Base-by-base conservation (phyloP, 305 asterid genomes). In the Fraxinus nigra region DNA sequence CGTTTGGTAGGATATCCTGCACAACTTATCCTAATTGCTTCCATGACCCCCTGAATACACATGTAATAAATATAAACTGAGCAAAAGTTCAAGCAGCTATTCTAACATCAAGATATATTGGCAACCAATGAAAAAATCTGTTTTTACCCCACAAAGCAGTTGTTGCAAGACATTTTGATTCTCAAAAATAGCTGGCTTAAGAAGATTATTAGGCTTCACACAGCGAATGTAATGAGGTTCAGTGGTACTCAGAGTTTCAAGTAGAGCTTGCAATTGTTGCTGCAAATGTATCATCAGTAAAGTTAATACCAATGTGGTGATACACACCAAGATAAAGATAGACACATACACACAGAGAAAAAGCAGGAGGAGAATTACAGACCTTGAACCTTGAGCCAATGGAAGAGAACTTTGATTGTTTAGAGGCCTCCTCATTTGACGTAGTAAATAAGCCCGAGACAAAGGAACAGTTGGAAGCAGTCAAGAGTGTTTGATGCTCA, bases 1-100 rank as follows among this genome's bases (percentile, higher is more conserved):
- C 89, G 92, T 87, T 96, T 92, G 65, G 99, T 97, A 72, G 98
- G 99, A 90, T 93, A 97, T 70, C 99, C 98, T 75, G 99, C 99
- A 86, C 95, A 90, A 85, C 98, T 97, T 65, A 97, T 97, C 91
- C 99, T 93, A 83, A 97, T 97, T 72, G 99, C 99, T 86, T 97
- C 99, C 98, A 97, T 89, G 82, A 97, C 99, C 86, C 99, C 99
- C 99, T 97, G 90, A 37, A 85, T 43, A 76, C 32, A 77, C 72
- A 26, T 37, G 77, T 18, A 79, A 82, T 75, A 74, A 80, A 75
- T 3, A 81, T 26, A 72, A 74, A 77, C 65, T 24, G 26, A n/a
- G 70, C 82, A 65, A 22, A 72, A 43, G 5, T 80, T 73, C 43
- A 82, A 6, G 80, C 56, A 54, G 80, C 54, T n/a, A 18, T 54